A percentile compares a stretch with the other conserved stretches of the same genome.
Evolutionary conservation across 495 filamentous ascomycete genomes (phyloP).

Genomic region (Talaromyces adpressus): DNA sequence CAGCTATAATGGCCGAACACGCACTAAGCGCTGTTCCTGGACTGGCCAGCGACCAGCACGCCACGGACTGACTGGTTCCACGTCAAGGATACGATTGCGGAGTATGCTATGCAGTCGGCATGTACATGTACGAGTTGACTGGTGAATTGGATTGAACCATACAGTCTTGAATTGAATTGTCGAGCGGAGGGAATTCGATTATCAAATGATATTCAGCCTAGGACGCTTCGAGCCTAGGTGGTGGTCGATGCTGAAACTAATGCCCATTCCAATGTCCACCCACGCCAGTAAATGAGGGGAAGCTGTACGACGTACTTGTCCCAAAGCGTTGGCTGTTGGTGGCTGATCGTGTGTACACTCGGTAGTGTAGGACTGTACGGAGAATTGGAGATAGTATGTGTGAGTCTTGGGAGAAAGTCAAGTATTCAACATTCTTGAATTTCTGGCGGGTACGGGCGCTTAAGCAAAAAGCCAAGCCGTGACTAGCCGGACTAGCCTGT

Average conservation of each 20-base stretch:
- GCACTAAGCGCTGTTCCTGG: not conserved
- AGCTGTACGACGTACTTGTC: not conserved
- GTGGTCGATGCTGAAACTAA: not conserved
- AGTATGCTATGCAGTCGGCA: not conserved
- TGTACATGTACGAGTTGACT: not conserved
- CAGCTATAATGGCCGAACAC: not conserved
- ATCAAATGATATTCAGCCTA: not conserved
- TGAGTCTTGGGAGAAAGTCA: too few species aligned
- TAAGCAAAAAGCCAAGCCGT: conserved; percentile 1
- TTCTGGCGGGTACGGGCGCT: conserved; percentile 7
- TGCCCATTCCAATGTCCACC: not conserved
- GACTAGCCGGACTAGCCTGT: not conserved
- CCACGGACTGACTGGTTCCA: not conserved
- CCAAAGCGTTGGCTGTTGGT: too few species aligned
- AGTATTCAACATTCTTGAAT: not conserved
- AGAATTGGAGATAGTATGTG: too few species aligned
- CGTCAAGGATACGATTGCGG: not conserved
- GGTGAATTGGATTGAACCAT: not conserved
- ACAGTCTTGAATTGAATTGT: not conserved
- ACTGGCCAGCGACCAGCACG: not conserved
- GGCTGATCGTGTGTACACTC: not conserved
- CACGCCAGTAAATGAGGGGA: not conserved
- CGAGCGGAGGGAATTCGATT: not conserved
- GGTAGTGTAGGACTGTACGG: too few species aligned
- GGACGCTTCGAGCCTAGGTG: not conserved